These are phyloP conservation scores for Quercus phellos DNA, from an alignment of 331 rosid species.

Conservation along the genomic window DNA sequence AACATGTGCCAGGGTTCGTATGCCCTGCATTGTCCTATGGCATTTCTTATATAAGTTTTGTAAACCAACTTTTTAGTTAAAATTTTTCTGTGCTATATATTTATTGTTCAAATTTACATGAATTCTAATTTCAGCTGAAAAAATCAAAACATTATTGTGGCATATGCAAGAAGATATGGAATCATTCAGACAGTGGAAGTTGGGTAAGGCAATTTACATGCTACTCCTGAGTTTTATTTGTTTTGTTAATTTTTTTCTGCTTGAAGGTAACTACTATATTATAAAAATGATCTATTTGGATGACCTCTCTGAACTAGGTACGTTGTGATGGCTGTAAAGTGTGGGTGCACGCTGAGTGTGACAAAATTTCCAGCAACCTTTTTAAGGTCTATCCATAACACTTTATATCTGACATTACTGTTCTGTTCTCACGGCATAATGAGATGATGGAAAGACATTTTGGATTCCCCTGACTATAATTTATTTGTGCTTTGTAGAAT, in stretches of 20 bases:
- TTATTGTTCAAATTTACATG: slow-evolving; percentile 3
- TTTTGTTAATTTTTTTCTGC: not conserved
- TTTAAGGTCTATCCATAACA: slow-evolving; percentile 58
- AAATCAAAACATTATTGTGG: slow-evolving; percentile 93
- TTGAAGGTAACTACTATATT: slow-evolving; percentile 12
- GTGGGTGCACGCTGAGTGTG: slow-evolving; percentile 99
- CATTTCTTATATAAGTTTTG: slow-evolving; percentile 11
- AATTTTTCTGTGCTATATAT: slow-evolving; percentile 5
- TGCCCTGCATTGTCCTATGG: slow-evolving; percentile 22
- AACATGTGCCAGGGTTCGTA: slow-evolving; percentile 82
- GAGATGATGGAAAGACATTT: slow-evolving; percentile 16
- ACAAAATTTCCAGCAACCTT: slow-evolving; percentile 73
- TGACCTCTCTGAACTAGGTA: slow-evolving; percentile 51
- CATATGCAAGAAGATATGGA: slow-evolving; percentile 92
- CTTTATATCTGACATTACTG: slow-evolving; percentile 17
- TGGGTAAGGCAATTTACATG: slow-evolving; percentile 68
- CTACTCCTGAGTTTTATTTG: not conserved
- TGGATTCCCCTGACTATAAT: slow-evolving; percentile 27
- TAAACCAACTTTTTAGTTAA: slow-evolving; percentile 11
- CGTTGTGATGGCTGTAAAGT: slow-evolving; percentile 99
- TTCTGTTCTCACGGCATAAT: slow-evolving; percentile 12
- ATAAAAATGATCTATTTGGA: slow-evolving; percentile 12
- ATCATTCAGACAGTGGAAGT: slow-evolving; percentile 92
- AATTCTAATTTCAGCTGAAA: slow-evolving; percentile 50
- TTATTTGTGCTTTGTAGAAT: slow-evolving; percentile 49